Base-by-base conservation (phyloP, 495 filamentous ascomycete genomes). In the Aspergillus kassunensis region DNA sequence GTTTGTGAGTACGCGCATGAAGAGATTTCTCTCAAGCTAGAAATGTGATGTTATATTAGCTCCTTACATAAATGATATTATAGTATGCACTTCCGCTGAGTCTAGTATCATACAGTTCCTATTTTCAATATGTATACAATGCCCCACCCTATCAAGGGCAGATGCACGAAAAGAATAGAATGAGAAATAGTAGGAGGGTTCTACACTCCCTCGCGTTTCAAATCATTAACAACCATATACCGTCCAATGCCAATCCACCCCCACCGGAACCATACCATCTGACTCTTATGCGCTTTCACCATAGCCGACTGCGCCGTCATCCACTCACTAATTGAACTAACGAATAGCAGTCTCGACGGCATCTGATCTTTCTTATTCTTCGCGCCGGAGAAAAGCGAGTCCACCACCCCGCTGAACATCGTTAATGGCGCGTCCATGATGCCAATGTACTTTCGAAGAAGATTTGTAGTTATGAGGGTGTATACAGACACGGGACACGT, bases 211-310 rank as follows among this genome's bases (percentile, higher is more conserved):
- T 88, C 89, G 59, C 83, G 72, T 64, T 77, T 80, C 66, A 97
- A 62, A 68, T 97, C 91, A 72, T 98, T 98, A 2, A 98, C 80
- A 54, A 88, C 80, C 93, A 98, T 97, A 72, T 97, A 98, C 52
- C 93, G 75, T 52, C 90, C 90, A 49, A 96, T 58, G 5, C 79
- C 76, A 60, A 98, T 95, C 93, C 93, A 98, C 0, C 90, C 91
- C 83, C 90, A 97, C 9, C 93, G 80, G 63, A 97, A 98, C 93
- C 93, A 98, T 31, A 86, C 78, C 93, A 98, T 98, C 79, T 98
- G 93, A 68, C 91, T 97, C 74, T 81, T 74, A 71, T 98, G 93
- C 9, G 84, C 90, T 41, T 77, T 73, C 0, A 85, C 86, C 93
- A 98, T 98, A 15, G 93, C 93, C 37, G 70, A 74, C 73, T 89